A percentile compares a stretch with the other conserved stretches of the same genome.
These are phyloP conservation scores for Trichopus zeylanicus DNA, from an alignment of 116 monocot genomes.

Conservation along the genomic window DNA sequence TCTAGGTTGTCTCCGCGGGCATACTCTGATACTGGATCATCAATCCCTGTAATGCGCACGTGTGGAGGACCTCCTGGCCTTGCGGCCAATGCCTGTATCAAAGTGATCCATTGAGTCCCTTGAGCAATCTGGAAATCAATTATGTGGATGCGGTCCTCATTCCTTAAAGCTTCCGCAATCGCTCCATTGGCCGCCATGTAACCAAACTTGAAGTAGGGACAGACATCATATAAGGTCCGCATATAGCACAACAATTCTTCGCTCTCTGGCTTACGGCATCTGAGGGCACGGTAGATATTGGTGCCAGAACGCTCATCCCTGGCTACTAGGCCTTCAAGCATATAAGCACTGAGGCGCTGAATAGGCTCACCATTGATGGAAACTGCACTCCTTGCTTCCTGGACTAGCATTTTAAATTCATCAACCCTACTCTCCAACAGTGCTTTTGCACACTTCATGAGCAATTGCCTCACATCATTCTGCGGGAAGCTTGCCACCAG, in stretches of 20 bases:
- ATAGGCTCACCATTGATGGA: slow-evolving; percentile 50
- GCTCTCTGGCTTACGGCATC: slow-evolving; percentile 48
- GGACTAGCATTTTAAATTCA: slow-evolving; percentile 26
- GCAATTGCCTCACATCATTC: slow-evolving; percentile 29
- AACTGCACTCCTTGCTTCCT: slow-evolving; percentile 24
- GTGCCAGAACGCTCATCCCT: slow-evolving; percentile 43
- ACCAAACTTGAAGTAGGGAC: slow-evolving; percentile 91
- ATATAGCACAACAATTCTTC: slow-evolving; percentile 61
- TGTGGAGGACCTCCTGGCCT: slow-evolving; percentile 72
- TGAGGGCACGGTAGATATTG: slow-evolving; percentile 44
- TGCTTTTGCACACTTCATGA: slow-evolving; percentile 45
- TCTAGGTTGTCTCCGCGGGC: slow-evolving; percentile 43
- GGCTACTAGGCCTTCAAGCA: slow-evolving; percentile 66
- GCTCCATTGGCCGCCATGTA: slow-evolving; percentile 96
- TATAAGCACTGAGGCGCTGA: slow-evolving; percentile 58
- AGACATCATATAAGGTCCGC: slow-evolving; percentile 76
- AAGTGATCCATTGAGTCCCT: slow-evolving; percentile 86
- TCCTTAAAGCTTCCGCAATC: slow-evolving; percentile 72
- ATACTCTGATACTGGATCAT: slow-evolving; percentile 57
- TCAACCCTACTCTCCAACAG: slow-evolving; percentile 25
- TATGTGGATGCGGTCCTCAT: slow-evolving; percentile 74
- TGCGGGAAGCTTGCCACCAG: slow-evolving; percentile 10
- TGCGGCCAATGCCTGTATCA: slow-evolving; percentile 81
- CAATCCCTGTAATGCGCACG: slow-evolving; percentile 76
- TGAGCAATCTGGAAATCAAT: slow-evolving; percentile 86